Base-by-base conservation (phyloP, 805 yeast species). In the Sugiyamaella mastotermitis region DNA sequence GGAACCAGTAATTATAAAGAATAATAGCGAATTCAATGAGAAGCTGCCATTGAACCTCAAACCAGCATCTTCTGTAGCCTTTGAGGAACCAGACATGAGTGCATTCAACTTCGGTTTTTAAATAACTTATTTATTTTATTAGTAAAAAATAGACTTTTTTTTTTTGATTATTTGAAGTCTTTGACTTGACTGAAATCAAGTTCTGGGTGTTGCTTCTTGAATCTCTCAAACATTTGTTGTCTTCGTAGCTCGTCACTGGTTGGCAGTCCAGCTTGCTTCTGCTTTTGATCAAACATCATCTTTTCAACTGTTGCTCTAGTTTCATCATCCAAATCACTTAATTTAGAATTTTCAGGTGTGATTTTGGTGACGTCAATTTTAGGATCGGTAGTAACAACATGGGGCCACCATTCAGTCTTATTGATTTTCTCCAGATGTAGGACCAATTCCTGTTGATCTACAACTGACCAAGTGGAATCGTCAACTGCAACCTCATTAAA, bases 41-140 rank as follows among this genome's bases (percentile, higher is more conserved):
- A 31, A 29, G 14, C 5, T n/a, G 7, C 14, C 30, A n/a, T 7
- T 10, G 17, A 24, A 16, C 27, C 24, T 32, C 27, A 23, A 35
- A 21, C 38, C 37, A 25, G 44, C n/a, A 2, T 14, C 41, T 7
- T 27, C 38, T 4, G 31, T 23, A 4, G 34, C 30, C 10, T 79
- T 78, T 55, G 71, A 69, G 41, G 88, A 80, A 50, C 85, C 88
- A 0, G 87, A 82, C 51, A 79, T 82, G 87, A 76, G 81, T 55
- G 71, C 84, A 0, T 80, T 80, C 51, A 70, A 69, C 37, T 80
- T 80, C 52, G 74, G 70, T 2, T 45, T 38, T 27, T 48, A 38
- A n/a, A n/a, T n/a, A n/a, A n/a, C n/a, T n/a, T n/a, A n/a, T n/a
- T n/a, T n/a, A n/a, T n/a, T n/a, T n/a, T n/a, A n/a, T n/a, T n/a